phyloP scores from a whole-genome alignment of 768 basidiomycete genomes.

The Serendipita sp. region DNA sequence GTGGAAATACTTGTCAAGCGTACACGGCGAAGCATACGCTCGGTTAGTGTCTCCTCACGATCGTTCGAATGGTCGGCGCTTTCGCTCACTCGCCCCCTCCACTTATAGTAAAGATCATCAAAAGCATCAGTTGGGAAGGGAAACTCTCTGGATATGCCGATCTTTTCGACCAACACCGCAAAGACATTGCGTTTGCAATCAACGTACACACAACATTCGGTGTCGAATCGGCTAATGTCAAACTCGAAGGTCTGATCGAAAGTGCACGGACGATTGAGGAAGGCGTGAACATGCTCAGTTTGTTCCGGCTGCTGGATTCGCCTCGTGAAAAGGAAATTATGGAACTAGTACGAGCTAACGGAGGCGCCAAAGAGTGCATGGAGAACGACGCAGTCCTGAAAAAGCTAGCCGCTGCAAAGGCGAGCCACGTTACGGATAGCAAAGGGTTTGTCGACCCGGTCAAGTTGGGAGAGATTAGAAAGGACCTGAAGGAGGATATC shows the following conservation, averaged over 20 bases:
- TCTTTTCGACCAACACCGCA: constrained; percentile 11
- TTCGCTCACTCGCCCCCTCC: neutral
- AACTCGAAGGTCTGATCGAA: constrained; percentile 10
- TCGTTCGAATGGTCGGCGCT: no score
- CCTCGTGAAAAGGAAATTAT: constrained; percentile 25
- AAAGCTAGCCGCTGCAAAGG: constrained; percentile 7
- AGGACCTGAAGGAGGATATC: no score
- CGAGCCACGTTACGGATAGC: no score
- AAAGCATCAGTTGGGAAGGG: constrained; percentile 17
- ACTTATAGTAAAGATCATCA: constrained; percentile 13
- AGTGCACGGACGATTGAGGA: constrained; percentile 9
- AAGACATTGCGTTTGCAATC: no score
- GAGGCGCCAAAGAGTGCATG: constrained; percentile 22
- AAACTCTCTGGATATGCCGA: constrained; percentile 15
- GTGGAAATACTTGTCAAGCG: constrained; percentile 29
- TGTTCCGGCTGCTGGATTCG: constrained; percentile 21
- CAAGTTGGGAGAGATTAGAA: no score
- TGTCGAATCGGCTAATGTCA: constrained; percentile 13
- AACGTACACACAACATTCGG: constrained; percentile 1
- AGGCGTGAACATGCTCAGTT: constrained; percentile 7
- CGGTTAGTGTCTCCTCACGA: constrained; percentile 12
- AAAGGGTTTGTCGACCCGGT: no score
- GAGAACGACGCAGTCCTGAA: constrained; percentile 20
- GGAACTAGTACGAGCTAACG: constrained; percentile 25
- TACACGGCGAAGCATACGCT: constrained; percentile 30